Base-by-base conservation (phyloP, 1,139 yeast species). In the Yamadazyma mexicana region DNA sequence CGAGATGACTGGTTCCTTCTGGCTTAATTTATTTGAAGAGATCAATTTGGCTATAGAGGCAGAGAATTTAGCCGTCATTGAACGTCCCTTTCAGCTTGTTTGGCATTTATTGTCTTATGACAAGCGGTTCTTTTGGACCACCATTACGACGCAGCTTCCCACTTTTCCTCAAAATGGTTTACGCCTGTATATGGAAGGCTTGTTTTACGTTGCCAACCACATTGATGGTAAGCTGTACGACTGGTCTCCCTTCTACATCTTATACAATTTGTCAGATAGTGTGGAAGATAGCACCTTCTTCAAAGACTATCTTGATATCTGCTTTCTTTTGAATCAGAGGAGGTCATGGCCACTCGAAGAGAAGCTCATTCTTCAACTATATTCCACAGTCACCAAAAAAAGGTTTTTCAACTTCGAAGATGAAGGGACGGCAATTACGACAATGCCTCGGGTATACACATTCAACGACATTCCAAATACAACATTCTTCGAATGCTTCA, bases 341-440 rank as follows among this genome's bases (percentile, higher is more conserved):
- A 48, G 55, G 5, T 47, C 52, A 8, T 72, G 76, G 76, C 64
- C 66, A 3, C 35, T 69, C 2, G 68, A 69, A 31, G 77, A 72
- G 33, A 54, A 54, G 31, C 37, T 69, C 16, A 44, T 73, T 2
- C 42, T 61, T 9, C 54, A 52, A 22, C 39, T 71, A 3, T 70
- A 69, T 43, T 40, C 58, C 1, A 52, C 60, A 0, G 53, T 70
- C 3, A 63, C 74, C 0, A 31, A 47, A 1, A 47, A 71, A 31
- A 66, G 59, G 40, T 73, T 72, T 50, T 58, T 68, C 18, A 68
- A 70, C 43, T 71, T 69, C 40, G 52, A 48, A 1, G 72, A 68
- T 40, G 77, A 72, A 46, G 43, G 50, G 16, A 46, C 39, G 8
- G 47, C 46, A 3, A 66, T 68, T 1, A 55, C 52, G 6, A 35